Evolutionary conservation across 2,329 filamentous ascomycete genomes (phyloP).

Genomic region (Aspergillus ustus): DNA sequence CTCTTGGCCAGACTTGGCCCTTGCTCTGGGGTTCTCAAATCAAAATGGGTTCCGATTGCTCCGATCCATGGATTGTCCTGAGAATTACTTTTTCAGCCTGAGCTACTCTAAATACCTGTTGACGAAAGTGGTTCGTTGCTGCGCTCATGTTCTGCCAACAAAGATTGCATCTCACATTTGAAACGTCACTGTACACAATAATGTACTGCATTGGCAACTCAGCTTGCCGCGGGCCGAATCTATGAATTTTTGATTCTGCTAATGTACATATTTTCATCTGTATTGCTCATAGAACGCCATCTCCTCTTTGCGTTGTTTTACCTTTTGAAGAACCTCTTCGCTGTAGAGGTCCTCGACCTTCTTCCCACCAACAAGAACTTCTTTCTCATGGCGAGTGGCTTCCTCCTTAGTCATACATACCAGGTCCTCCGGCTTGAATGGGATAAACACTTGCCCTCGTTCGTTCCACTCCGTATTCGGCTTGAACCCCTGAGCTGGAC

Average conservation of each 20-base stretch:
- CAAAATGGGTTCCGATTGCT: neutral
- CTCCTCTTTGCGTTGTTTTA: conserved; percentile 70
- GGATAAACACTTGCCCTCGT: conserved; percentile 77
- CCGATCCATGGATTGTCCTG: neutral
- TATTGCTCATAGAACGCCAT: conserved; percentile 62
- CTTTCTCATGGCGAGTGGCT: conserved; percentile 75
- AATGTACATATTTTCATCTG: conserved; percentile 30
- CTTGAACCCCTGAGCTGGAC: conserved; percentile 63
- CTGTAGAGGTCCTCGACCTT: conserved; percentile 75
- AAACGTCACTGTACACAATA: neutral
- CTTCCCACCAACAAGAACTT: conserved; percentile 73
- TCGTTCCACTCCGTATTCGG: conserved; percentile 63
- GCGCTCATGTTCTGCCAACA: neutral
- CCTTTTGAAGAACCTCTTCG: conserved; percentile 65
- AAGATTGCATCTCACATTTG: neutral
- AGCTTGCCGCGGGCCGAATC: neutral
- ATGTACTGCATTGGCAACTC: neutral
- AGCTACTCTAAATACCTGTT: neutral
- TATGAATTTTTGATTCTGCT: neutral
- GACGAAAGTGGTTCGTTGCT: neutral
- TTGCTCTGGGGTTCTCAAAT: neutral
- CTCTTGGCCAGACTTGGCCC: neutral
- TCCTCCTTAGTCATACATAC: conserved; percentile 96
- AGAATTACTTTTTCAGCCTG: neutral
- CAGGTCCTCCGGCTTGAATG: conserved; percentile 69